phyloP scores from a whole-genome alignment of 495 filamentous ascomycete species.

The Viridothelium virens region DNA sequence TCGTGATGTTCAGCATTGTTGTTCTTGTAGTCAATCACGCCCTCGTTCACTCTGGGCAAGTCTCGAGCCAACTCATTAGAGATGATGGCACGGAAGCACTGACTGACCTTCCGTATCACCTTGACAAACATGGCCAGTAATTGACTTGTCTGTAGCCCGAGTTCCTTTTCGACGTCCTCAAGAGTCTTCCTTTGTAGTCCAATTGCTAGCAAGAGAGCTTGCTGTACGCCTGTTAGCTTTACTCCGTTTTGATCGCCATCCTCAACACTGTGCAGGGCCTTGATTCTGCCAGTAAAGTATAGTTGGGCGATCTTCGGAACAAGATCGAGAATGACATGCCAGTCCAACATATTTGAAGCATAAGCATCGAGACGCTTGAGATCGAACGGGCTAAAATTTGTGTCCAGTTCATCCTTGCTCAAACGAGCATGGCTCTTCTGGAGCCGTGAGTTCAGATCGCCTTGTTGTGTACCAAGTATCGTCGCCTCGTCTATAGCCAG shows the following conservation, averaged over 20 bases:
- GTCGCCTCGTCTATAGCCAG: slow-evolving; percentile 86
- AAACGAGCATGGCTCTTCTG: slow-evolving; percentile 41
- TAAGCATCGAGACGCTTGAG: slow-evolving; percentile 91
- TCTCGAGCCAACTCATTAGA: slow-evolving; percentile 58
- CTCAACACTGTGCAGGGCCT: slow-evolving; percentile 29
- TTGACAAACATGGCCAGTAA: slow-evolving; percentile 95
- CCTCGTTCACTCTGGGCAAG: slow-evolving; percentile 42
- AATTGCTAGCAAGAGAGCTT: slow-evolving; percentile 76
- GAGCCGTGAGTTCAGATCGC: slow-evolving; percentile 34
- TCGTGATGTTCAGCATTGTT: slow-evolving; percentile 40
- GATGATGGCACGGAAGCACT: slow-evolving; percentile 66
- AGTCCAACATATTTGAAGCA: slow-evolving; percentile 92
- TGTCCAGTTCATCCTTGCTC: slow-evolving; percentile 65
- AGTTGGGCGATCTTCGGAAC: slow-evolving; percentile 70
- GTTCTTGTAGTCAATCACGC: slow-evolving; percentile 53
- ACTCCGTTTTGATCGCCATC: slow-evolving; percentile 33
- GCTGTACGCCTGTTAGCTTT: slow-evolving; percentile 68
- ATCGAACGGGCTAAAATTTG: slow-evolving; percentile 77
- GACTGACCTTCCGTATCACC: slow-evolving; percentile 76
- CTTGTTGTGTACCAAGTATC: slow-evolving; percentile 59
- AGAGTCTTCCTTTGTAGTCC: slow-evolving; percentile 84
- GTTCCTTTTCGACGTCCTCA: slow-evolving; percentile 71
- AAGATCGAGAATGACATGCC: slow-evolving; percentile 94
- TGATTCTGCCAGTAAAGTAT: slow-evolving; percentile 74
- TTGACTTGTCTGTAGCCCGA: slow-evolving; percentile 65